Evolutionary conservation across 305 asterid genomes (phyloP), one percentile per base, ranked within the genome.

Genomic region (Coffea humblotiana): DNA sequence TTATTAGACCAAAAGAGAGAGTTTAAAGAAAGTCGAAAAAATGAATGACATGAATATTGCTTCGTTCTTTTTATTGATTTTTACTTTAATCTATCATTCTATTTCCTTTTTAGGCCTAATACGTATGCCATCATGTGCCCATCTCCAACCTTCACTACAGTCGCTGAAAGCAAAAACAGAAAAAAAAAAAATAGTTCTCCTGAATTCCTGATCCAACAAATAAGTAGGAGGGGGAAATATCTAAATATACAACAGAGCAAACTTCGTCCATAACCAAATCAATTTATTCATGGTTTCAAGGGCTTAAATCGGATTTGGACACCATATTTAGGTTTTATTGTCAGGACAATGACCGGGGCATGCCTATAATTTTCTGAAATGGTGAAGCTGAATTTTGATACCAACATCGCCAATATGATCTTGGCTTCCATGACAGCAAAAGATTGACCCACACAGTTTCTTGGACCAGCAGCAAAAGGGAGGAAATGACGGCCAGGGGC

Each of bases 391-490:
- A 91, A 93, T 77, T 80, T 93, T 0, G 98, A 88, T 32, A 95
- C 83, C 64, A 95, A 66, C 98, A 92, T 93, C 45, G 98, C 97
- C 65, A 95, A 32, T 74, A 95, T 93, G 40, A 95, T 92, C 85
- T 93, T 95, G 37, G 98, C 97, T 82, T 95, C 99, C 97, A 93
- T 95, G 4, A 93, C 85, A 18, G 99, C 99, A 80, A 92, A 93
- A 0, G 93, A 79, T 47, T 93, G 98, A 18, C 98, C 98, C 4
- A 92, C 85, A 45, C 98, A 95, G 66, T 95, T 93, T 78, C 99
- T 83, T 0, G 99, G 99, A 0, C 99, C 99, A 0, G 98, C 90
- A 0, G 99, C 98, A 35, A 95, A 95, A 0, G 99, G 99, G 48
- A 95, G 80, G 80, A 95, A 95, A 81, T 89, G 91, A 0, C 97